Evolutionary conservation across 169 alveolate genomes (phyloP).

Genomic region (Amoebophrya sp.): DNA sequence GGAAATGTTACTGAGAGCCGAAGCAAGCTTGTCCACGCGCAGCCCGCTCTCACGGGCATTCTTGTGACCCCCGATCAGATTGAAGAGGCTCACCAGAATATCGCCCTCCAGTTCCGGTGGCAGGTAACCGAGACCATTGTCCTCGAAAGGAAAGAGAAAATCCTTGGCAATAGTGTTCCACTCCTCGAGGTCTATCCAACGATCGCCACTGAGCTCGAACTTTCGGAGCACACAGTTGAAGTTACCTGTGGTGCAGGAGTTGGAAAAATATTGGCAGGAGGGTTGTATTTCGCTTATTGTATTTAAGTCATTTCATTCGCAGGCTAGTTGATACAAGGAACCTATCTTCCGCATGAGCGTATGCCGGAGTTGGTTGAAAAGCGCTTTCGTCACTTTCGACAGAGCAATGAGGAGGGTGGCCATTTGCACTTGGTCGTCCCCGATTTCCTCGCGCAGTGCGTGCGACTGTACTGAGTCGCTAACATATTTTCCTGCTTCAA

Average conservation of each 20-base stretch:
- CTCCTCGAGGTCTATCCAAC: background rate
- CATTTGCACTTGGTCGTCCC: background rate
- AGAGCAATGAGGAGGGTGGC: background rate
- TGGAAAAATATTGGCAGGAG: no score
- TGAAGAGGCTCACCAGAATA: background rate
- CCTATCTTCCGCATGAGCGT: background rate
- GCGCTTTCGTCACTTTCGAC: background rate
- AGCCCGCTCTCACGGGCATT: background rate
- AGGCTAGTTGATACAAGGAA: no score
- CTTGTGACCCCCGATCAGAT: background rate
- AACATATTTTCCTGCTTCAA: background rate
- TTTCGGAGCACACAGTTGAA: background rate
- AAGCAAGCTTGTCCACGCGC: background rate
- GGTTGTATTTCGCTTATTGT: no score
- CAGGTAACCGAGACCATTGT: background rate
- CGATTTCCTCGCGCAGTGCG: background rate
- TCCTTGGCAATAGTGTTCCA: background rate
- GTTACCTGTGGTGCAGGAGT: no score
- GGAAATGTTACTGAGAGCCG: background rate
- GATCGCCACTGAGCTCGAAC: background rate
- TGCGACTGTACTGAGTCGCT: background rate
- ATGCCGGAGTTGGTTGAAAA: background rate
- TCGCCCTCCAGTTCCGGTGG: background rate
- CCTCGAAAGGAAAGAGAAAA: background rate
- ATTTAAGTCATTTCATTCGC: no score